Evolutionary conservation across 2,329 filamentous ascomycete genomes (phyloP).

Genomic region (Cordyceps farinosa): DNA sequence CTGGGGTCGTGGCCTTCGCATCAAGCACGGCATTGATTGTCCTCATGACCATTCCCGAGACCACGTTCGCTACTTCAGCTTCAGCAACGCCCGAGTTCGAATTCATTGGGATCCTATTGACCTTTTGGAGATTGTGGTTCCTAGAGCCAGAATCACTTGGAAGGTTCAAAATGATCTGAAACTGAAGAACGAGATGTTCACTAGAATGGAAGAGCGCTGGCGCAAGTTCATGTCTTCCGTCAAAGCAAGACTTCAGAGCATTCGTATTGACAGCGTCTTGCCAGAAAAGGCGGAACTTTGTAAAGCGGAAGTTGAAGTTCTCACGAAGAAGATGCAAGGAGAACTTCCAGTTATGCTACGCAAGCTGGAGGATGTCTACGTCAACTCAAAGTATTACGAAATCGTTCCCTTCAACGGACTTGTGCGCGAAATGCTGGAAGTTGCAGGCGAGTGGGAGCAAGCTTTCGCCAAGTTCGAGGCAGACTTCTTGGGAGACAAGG

Average conservation of each 20-base stretch:
- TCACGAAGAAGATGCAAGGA: slow-evolving; percentile 76
- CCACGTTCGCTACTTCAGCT: slow-evolving; percentile 89
- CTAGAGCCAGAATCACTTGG: slow-evolving; percentile 87
- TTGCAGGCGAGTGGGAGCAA: slow-evolving; percentile 88
- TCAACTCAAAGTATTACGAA: slow-evolving; percentile 93
- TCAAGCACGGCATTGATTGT: slow-evolving; percentile 67
- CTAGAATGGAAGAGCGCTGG: slow-evolving; percentile 75
- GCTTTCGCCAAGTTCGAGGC: slow-evolving; percentile 87
- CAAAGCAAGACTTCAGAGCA: slow-evolving; percentile 75
- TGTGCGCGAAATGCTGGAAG: slow-evolving; percentile 86
- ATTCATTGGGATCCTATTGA: slow-evolving; percentile 93
- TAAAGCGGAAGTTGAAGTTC: slow-evolving; percentile 71
- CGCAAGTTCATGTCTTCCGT: slow-evolving; percentile 86
- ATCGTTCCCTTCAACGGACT: slow-evolving; percentile 89
- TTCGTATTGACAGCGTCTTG: slow-evolving; percentile 85
- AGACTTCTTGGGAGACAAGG: slow-evolving; percentile 93
- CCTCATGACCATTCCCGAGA: slow-evolving; percentile 90
- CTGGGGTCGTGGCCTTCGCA: slow-evolving; percentile 82
- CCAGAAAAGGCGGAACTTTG: slow-evolving; percentile 83
- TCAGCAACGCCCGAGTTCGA: slow-evolving; percentile 77
- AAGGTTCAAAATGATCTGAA: slow-evolving; percentile 92
- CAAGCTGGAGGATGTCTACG: slow-evolving; percentile 85
- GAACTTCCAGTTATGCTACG: slow-evolving; percentile 72
- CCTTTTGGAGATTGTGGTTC: slow-evolving; percentile 90
- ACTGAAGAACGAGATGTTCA: slow-evolving; percentile 89